Conservation (phyloP, 352 stramenopile genomes). For the Phytophthora litchii region DNA sequence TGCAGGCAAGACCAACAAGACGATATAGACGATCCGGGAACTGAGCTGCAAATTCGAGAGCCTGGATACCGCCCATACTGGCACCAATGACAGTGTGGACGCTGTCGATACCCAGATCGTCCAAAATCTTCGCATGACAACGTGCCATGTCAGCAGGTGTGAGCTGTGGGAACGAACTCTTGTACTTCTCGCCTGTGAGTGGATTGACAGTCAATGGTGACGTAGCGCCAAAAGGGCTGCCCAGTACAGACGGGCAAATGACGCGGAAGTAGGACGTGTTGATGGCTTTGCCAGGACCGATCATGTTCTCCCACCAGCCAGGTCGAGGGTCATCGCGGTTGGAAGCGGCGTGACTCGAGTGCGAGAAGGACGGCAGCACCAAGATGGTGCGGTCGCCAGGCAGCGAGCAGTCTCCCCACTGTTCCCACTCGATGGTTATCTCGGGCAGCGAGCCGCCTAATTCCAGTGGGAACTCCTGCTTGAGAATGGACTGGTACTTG, state of each 20-base stretch:
- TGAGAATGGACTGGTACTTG: conserved; percentile 73
- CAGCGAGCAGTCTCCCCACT: conserved; percentile 80
- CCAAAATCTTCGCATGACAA: conserved; percentile 78
- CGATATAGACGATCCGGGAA: conserved; percentile 78
- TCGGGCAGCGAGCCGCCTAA: conserved; percentile 64
- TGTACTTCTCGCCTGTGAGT: conserved; percentile 66
- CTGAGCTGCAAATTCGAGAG: conserved; percentile 86
- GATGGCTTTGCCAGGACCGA: conserved; percentile 85
- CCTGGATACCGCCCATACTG: conserved; percentile 90
- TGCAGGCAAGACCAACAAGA: conserved; percentile 83
- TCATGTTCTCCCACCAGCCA: conserved; percentile 91
- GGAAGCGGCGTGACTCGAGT: conserved; percentile 83
- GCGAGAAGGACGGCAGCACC: conserved; percentile 87
- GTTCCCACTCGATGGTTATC: conserved; percentile 75
- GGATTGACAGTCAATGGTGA: conserved; percentile 72
- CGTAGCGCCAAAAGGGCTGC: conserved; percentile 85
- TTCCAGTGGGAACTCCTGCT: conserved; percentile 65
- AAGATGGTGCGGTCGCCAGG: conserved; percentile 77
- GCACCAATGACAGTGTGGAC: conserved; percentile 87
- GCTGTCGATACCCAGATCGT: conserved; percentile 73
- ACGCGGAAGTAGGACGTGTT: conserved; percentile 91
- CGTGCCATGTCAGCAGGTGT: conserved; percentile 85
- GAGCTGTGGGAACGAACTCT: conserved; percentile 80
- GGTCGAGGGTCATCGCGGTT: conserved; percentile 80
- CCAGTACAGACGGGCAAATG: conserved; percentile 84